These are phyloP conservation scores for Yamadazyma jaroonii DNA, from an alignment of 1,139 yeast genomes.

Conservation along the genomic window DNA sequence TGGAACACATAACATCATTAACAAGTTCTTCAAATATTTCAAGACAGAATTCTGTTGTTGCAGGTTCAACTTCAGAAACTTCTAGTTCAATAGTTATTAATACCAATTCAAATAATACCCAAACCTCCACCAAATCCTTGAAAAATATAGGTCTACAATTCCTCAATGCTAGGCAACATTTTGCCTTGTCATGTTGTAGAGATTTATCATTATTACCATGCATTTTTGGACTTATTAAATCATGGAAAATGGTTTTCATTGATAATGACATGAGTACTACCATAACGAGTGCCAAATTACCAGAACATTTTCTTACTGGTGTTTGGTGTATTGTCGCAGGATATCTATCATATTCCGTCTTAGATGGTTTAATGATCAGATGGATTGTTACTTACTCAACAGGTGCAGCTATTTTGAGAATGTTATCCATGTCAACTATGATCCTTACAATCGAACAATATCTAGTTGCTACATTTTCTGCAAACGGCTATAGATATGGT, in stretches of 20 bases:
- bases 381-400: conserved; percentile 92
- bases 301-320: conserved; percentile 70
- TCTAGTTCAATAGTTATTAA: neutral
- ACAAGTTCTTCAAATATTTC: conserved; percentile 14
- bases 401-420: conserved; percentile 82
- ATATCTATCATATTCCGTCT: conserved; percentile 75
- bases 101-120: neutral
- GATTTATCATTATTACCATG: conserved; percentile 72
- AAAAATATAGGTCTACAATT: conserved; percentile 63
- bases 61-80: conserved; percentile 9
- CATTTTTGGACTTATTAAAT: conserved; percentile 49
- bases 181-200: conserved; percentile 67
- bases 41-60: conserved; percentile 15
- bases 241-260: conserved; percentile 48
- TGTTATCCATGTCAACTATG: conserved; percentile 76
- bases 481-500: conserved; percentile 55
- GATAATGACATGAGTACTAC: conserved; percentile 18
- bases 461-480: conserved; percentile 55
- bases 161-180: conserved; percentile 73
- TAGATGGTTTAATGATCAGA: conserved; percentile 87
- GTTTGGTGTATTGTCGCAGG: conserved; percentile 86
- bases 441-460: conserved; percentile 70
- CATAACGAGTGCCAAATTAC: conserved; percentile 53
- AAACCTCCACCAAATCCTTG: conserved; percentile 18
- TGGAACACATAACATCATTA: conserved; percentile 5